Percentiles rank a stretch among this genome's conserved stretches.
Evolutionary conservation across 495 filamentous ascomycete genomes (phyloP).

Genomic region (Poronia punctata): DNA sequence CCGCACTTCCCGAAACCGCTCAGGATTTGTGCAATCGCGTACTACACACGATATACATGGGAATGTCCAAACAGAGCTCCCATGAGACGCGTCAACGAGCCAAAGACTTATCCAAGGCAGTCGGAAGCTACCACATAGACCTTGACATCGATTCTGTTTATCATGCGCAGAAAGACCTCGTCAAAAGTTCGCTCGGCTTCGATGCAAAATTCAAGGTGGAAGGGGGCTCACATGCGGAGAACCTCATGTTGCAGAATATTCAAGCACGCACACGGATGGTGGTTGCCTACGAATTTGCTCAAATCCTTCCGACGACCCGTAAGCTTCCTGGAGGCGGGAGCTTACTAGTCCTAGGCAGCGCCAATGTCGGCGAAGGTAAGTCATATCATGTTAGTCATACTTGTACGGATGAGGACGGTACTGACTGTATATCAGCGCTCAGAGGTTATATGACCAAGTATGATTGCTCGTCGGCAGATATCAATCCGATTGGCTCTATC

Average conservation of each 20-base stretch:
- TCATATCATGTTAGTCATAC: too few relatives aligned
- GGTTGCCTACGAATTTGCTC: conserved; percentile 59
- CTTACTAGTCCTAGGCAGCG: conserved; percentile 49
- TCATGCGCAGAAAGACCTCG: conserved; percentile 28
- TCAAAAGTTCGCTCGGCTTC: conserved; percentile 28
- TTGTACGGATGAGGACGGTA: neutral
- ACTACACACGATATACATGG: conserved; percentile 78
- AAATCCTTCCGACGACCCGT: conserved; percentile 52
- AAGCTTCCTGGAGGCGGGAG: conserved; percentile 29
- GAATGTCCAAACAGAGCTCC: conserved; percentile 63
- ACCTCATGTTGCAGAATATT: conserved; percentile 65
- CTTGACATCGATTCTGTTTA: conserved; percentile 66
- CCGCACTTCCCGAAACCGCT: conserved; percentile 47
- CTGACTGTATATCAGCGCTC: conserved; percentile 27
- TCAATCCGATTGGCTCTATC: conserved; percentile 68
- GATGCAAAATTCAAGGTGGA: conserved; percentile 53
- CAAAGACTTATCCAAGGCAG: conserved; percentile 55
- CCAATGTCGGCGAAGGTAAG: conserved; percentile 3
- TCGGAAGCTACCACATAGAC: conserved; percentile 69
- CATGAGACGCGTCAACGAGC: conserved; percentile 68
- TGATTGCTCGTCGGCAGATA: conserved; percentile 38
- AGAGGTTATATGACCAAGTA: conserved; percentile 52
- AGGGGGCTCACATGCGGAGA: conserved; percentile 51
- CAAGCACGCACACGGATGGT: conserved; percentile 70
- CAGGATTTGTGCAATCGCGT: conserved; percentile 58